Conservation (phyloP, 345 rosid genomes). For the Moricandia arvensis region DNA sequence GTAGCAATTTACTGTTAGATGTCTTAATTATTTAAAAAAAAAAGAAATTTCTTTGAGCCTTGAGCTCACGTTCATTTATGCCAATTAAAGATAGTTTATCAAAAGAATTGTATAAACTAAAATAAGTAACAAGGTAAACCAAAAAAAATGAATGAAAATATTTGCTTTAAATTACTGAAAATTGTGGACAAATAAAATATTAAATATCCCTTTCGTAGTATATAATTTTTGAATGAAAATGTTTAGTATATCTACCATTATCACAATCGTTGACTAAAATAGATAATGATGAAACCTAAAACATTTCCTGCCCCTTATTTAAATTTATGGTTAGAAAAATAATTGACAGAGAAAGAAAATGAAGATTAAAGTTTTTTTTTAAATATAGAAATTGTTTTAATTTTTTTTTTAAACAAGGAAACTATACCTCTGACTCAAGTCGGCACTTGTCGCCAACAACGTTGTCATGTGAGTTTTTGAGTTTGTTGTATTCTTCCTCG, state of each 20-base stretch:
- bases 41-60: no score
- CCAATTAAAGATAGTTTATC: not conserved
- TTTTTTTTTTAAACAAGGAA: no score
- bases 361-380: no score
- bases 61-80: slow-evolving; percentile 41
- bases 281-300: not conserved
- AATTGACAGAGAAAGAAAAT: not conserved
- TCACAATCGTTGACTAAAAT: not conserved
- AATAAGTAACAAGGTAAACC: no score
- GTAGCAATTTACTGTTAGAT: slow-evolving; percentile 43
- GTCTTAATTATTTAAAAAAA: no score
- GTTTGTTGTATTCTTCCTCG: slow-evolving; percentile 65
- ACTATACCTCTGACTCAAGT: slow-evolving; percentile 77
- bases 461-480: slow-evolving; percentile 53
- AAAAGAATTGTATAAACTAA: not conserved
- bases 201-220: no score
- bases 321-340: no score
- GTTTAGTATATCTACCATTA: not conserved
- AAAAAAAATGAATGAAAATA: not conserved
- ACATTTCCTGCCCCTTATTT: not conserved
- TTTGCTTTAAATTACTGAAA: not conserved
- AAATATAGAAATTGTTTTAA: no score
- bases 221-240: not conserved
- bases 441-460: slow-evolving; percentile 57
- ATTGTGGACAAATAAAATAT: not conserved